phyloP scores from a whole-genome alignment of 345 rosid species.

The Noccaea caerulescens region DNA sequence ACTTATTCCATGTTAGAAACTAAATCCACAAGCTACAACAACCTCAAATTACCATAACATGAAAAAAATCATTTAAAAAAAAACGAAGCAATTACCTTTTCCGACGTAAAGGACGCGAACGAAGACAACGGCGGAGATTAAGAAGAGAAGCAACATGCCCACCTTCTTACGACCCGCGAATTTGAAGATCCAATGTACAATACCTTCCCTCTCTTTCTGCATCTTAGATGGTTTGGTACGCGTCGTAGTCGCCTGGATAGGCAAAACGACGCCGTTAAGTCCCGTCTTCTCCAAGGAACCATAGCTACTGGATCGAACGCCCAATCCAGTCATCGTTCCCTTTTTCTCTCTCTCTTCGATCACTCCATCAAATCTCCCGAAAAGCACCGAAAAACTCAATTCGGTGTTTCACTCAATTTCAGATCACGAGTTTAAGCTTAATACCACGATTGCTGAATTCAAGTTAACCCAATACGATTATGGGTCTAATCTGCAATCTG shows the following conservation, averaged over 20 bases:
- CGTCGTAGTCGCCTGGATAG: slow-evolving; percentile 49
- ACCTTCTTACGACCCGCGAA: slow-evolving; percentile 91
- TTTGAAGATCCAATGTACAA: slow-evolving; percentile 86
- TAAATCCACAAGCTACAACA: slow-evolving; percentile 18
- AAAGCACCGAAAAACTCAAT: slow-evolving; percentile 11
- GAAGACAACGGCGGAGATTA: slow-evolving; percentile 83
- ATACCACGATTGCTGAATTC: slow-evolving; percentile 26
- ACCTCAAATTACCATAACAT: background rate
- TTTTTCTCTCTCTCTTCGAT: slow-evolving; percentile 8
- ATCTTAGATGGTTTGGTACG: slow-evolving; percentile 75
- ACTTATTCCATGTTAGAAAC: background rate
- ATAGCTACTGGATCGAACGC: slow-evolving; percentile 84
- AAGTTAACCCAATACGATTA: slow-evolving; percentile 24
- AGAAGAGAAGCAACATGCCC: slow-evolving; percentile 87
- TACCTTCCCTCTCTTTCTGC: slow-evolving; percentile 80
- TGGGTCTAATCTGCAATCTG: slow-evolving; percentile 24
- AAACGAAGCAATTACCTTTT: slow-evolving; percentile 54
- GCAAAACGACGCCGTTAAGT: slow-evolving; percentile 58
- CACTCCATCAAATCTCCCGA: slow-evolving; percentile 49
- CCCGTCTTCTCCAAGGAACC: slow-evolving; percentile 79
- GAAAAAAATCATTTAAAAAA: background rate
- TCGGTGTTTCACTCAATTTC: slow-evolving; percentile 26
- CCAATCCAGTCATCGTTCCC: slow-evolving; percentile 70
- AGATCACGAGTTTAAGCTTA: slow-evolving; percentile 27
- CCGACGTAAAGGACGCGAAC: slow-evolving; percentile 81